phyloP scores from a whole-genome alignment of 2,329 filamentous ascomycete species.

The Akanthomyces lecanii region DNA sequence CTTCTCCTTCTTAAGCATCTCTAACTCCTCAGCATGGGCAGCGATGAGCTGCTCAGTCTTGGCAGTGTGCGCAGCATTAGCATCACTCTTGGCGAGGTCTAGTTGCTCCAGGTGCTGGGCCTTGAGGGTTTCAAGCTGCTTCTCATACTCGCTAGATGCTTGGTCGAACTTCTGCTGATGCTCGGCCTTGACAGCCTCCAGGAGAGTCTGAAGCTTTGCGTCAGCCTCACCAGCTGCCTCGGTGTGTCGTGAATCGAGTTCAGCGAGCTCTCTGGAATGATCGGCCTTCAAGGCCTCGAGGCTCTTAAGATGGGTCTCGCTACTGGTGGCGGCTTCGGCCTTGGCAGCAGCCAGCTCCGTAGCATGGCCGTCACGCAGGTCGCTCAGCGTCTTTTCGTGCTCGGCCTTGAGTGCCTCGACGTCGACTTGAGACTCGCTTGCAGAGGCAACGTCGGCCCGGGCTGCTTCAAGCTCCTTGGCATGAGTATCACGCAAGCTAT shows the following conservation, averaged over 20 bases:
- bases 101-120: slow-evolving; percentile 11
- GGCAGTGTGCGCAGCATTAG: not conserved
- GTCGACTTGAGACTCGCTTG: not conserved
- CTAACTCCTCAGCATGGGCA: slow-evolving; percentile 31
- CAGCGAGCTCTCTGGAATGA: slow-evolving; percentile 20
- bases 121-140: slow-evolving; percentile 4
- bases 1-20: slow-evolving; percentile 23
- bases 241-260: slow-evolving; percentile 38
- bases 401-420: slow-evolving; percentile 34
- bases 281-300: slow-evolving; percentile 2
- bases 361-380: slow-evolving; percentile 36
- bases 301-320: not conserved
- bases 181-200: slow-evolving; percentile 36
- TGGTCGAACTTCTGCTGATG: slow-evolving; percentile 24
- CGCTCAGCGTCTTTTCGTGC: slow-evolving; percentile 48
- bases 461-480: slow-evolving; percentile 39
- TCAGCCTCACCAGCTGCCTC: slow-evolving; percentile 44
- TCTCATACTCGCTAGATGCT: not conserved
- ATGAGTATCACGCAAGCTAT: slow-evolving; percentile 37
- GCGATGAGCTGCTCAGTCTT: slow-evolving; percentile 1
- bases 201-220: slow-evolving; percentile 19
- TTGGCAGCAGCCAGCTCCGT: slow-evolving; percentile 41
- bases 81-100: not conserved
- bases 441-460: slow-evolving; percentile 26
- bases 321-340: slow-evolving; percentile 21